phyloP scores from a whole-genome alignment of 2,329 filamentous ascomycete species.

The Penicillium italicum region DNA sequence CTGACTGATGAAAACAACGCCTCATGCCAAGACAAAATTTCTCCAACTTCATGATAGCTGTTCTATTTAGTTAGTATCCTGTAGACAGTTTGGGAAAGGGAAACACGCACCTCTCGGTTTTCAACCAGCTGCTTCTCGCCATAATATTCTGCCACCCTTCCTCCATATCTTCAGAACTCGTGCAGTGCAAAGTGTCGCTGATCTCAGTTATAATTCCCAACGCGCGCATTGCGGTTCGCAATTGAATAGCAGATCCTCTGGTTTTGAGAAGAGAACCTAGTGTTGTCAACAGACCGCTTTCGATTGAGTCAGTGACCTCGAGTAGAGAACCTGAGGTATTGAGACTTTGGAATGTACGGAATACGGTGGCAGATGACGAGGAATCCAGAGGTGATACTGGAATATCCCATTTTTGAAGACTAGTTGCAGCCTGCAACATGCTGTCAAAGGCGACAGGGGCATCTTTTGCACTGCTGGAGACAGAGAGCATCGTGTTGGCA shows the following conservation, averaged over 20 bases:
- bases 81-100: neutral
- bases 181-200: constrained; percentile 67
- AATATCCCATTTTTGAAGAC: constrained; percentile 88
- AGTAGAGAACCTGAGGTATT: constrained; percentile 60
- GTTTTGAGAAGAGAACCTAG: constrained; percentile 40
- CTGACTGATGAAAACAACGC: constrained; percentile 78
- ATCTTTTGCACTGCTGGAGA: constrained; percentile 52
- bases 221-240: constrained; percentile 58
- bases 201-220: constrained; percentile 77
- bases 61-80: constrained; percentile 15
- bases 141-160: constrained; percentile 62
- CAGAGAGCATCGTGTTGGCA: constrained; percentile 72
- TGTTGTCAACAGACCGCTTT: constrained; percentile 56
- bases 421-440: constrained; percentile 74
- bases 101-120: constrained; percentile 65
- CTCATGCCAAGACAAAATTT: constrained; percentile 77
- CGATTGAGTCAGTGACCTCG: constrained; percentile 56
- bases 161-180: constrained; percentile 58
- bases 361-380: constrained; percentile 66
- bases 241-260: constrained; percentile 39
- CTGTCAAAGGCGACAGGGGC: constrained; percentile 57
- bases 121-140: constrained; percentile 71
- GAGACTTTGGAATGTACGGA: constrained; percentile 76
- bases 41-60: constrained; percentile 62
- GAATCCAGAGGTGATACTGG: constrained; percentile 63